Base-by-base conservation (phyloP, 148 eudicot genomes). In the Pharnaceum exiguum region DNA sequence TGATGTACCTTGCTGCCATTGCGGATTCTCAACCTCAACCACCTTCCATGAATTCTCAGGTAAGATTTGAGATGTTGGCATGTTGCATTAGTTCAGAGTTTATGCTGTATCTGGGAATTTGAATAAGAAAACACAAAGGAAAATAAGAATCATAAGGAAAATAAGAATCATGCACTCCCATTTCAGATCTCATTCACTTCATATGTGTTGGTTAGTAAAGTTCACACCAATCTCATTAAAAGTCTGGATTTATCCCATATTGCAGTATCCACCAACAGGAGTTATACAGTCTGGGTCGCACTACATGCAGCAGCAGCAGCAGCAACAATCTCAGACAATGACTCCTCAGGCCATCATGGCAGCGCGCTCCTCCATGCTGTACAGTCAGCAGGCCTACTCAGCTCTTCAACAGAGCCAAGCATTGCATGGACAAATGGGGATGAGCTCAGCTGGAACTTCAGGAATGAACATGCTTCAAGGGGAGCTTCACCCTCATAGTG, bases 1-100 rank as follows among this genome's bases (percentile, higher is more conserved):
- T 87, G 11, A 87, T 87, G 95, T 87, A 87, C 74, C 85, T 87
- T 21, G 95, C 95, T 69, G 90, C 95, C n/a, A 84, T 87, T 45
- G 95, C 95, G 59, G 95, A 87, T 84, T 74, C 90, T 58, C 95
- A 87, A 72, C 90, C 95, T 26, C 95, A 81, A 48, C 83, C 82
- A 46, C 81, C 95, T 23, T 63, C 76, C 51, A 75, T 84, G 83
- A 87, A 82, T 63, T 86, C 95, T 57, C 95, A 84, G 80, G 95
- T 83, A 69, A 5, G 12, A n/a, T n/a, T n/a, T n/a, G n/a, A n/a
- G 16, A 21, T 21, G 3, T 2, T 42, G 17, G n/a, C 42, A 19
- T 11, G 23, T 12, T 7, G 17, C 10, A 22, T 7, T 18, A 43
- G 7, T 1, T 15, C 3, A 25, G 3, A 1, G 3, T 19, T 30